A percentile compares a stretch with the other conserved stretches of the same genome.
These are phyloP conservation scores for Coemansia guatemalensis DNA, from an alignment of 192 early-diverging fungal species.

Conservation along the genomic window DNA sequence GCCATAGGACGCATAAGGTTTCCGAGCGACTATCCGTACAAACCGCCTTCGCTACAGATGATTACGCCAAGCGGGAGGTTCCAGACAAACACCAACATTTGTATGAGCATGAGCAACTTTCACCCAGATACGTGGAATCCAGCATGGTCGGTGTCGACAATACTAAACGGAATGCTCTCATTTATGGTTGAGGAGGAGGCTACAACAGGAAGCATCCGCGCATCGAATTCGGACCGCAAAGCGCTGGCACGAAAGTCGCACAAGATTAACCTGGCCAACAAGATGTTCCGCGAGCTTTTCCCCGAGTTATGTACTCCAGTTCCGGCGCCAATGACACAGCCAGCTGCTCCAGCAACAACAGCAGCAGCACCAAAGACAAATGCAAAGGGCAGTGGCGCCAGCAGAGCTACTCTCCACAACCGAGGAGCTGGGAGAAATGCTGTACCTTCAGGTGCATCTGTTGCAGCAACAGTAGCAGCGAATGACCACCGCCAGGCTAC, in stretches of 20 bases:
- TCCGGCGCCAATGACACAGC: constrained; percentile 11
- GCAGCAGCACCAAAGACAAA: neutral
- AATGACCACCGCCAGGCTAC: constrained; percentile 10
- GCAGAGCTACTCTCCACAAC: neutral
- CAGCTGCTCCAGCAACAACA: neutral
- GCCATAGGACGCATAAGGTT: constrained; percentile 71
- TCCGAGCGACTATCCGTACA: constrained; percentile 95
- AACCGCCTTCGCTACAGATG: constrained; percentile 84
- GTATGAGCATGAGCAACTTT: constrained; percentile 97
- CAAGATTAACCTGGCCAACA: constrained; percentile 72
- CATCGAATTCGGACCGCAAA: constrained; percentile 75
- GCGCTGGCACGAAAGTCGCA: constrained; percentile 77
- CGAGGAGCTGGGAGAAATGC: neutral
- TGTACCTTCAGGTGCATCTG: neutral
- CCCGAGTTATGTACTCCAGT: constrained; percentile 74
- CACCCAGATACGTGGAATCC: constrained; percentile 95
- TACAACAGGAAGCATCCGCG: constrained; percentile 91
- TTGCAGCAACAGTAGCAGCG: neutral
- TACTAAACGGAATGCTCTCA: constrained; percentile 90
- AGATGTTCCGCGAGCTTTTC: constrained; percentile 79
- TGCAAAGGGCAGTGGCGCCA: neutral
- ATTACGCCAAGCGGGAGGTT: constrained; percentile 86
- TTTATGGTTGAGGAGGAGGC: constrained; percentile 97
- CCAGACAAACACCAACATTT: constrained; percentile 87
- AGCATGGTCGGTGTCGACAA: constrained; percentile 95